Percentiles rank a stretch among this genome's conserved stretches.
Conservation (phyloP, 2,329 filamentous ascomycete genomes). For the Fusarium sp. region DNA sequence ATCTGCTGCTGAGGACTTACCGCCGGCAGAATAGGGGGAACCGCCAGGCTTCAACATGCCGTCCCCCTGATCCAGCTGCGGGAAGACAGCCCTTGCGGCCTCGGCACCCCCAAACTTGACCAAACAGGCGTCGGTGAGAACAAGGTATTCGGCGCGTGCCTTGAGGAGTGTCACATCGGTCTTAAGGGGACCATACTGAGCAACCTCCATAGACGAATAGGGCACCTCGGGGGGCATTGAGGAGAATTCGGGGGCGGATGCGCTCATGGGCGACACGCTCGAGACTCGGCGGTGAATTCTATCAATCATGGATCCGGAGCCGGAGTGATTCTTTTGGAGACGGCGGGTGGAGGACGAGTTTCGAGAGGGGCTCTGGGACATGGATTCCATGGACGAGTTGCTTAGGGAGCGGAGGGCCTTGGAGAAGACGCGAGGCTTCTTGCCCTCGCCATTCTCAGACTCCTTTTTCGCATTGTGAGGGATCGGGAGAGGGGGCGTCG, state of each 20-base stretch:
- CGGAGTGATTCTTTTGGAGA: constrained; percentile 52
- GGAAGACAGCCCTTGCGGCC: constrained; percentile 60
- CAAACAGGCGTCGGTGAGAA: constrained; percentile 62
- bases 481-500: constrained; percentile 36
- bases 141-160: constrained; percentile 61
- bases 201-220: constrained; percentile 52
- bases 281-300: constrained; percentile 55
- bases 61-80: constrained; percentile 51
- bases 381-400: constrained; percentile 54
- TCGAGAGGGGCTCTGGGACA: constrained; percentile 46
- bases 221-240: constrained; percentile 45
- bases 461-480: constrained; percentile 32
- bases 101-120: constrained; percentile 61
- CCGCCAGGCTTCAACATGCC: constrained; percentile 34
- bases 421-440: constrained; percentile 50
- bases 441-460: constrained; percentile 43
- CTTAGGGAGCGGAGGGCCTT: constrained; percentile 53
- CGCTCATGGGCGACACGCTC: constrained; percentile 48
- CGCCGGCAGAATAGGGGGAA: constrained; percentile 33
- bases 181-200: constrained; percentile 61
- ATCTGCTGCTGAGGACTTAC: constrained; percentile 49
- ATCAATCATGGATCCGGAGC: constrained; percentile 55
- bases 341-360: constrained; percentile 47
- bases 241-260: constrained; percentile 45
- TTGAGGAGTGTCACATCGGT: constrained; percentile 61